Evolutionary conservation across 2,329 filamentous ascomycete genomes (phyloP).

Genomic region (Aaosphaeria arxii): DNA sequence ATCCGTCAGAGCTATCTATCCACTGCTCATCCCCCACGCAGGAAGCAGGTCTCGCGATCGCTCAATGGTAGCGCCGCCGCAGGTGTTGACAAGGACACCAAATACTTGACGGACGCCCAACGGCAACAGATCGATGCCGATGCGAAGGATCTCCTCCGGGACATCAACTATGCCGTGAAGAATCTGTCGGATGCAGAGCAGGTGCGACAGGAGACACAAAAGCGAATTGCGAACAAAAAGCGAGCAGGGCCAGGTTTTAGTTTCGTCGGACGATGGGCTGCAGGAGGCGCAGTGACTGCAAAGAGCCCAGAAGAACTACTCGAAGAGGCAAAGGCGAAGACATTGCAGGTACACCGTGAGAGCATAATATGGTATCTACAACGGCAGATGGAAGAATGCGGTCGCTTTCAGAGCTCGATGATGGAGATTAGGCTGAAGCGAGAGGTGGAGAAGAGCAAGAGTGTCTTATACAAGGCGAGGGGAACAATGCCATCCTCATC

Average conservation of each 20-base stretch:
- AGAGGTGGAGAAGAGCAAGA: slow-evolving; percentile 86
- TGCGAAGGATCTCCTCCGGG: slow-evolving; percentile 79
- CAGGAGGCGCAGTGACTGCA: slow-evolving; percentile 47
- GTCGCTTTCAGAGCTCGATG: slow-evolving; percentile 80
- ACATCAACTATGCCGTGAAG: slow-evolving; percentile 78
- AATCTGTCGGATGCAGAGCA: slow-evolving; percentile 79
- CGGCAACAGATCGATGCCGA: slow-evolving; percentile 84
- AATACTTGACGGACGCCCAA: slow-evolving; percentile 73
- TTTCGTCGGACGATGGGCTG: slow-evolving; percentile 67
- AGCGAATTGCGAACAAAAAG: slow-evolving; percentile 69
- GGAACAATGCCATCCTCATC: slow-evolving; percentile 23
- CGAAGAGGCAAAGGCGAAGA: slow-evolving; percentile 69
- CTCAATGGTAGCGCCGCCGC: slow-evolving; percentile 23
- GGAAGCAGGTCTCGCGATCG: slow-evolving; percentile 45
- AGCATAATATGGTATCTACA: slow-evolving; percentile 81
- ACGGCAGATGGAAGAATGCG: slow-evolving; percentile 71
- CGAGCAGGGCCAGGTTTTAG: slow-evolving; percentile 62
- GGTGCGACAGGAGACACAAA: slow-evolving; percentile 73
- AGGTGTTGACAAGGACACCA: slow-evolving; percentile 43
- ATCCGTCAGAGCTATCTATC: slow-evolving; percentile 92
- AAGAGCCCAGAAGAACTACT: slow-evolving; percentile 65
- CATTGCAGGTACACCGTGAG: slow-evolving; percentile 70
- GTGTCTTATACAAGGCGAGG: slow-evolving; percentile 70
- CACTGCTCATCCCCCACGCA: slow-evolving; percentile 62
- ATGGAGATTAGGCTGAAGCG: slow-evolving; percentile 85